phyloP scores from a whole-genome alignment of 2,329 filamentous ascomycete species.

The Exserohilum rostratum region DNA sequence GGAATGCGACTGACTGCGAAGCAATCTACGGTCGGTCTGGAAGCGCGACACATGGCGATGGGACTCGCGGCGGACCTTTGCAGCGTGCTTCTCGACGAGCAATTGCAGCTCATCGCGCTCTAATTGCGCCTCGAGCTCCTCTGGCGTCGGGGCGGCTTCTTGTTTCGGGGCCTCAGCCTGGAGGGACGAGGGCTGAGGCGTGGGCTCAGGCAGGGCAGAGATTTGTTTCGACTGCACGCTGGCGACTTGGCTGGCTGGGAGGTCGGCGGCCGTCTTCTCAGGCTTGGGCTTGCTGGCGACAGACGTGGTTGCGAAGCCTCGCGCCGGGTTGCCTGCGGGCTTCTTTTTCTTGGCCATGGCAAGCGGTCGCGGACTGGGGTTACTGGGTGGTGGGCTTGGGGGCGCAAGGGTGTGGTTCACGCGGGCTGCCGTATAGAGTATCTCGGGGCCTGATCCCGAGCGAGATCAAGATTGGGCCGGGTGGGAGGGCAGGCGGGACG shows the following conservation, averaged over 20 bases:
- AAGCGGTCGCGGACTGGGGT: not conserved
- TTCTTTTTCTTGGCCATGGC: conserved; percentile 94
- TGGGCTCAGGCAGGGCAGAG: conserved; percentile 11
- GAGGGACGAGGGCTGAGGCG: conserved; percentile 5
- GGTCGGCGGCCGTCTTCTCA: conserved; percentile 33
- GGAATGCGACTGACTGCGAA: conserved; percentile 77
- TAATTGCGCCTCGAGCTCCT: conserved; percentile 87
- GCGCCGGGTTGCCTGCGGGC: conserved; percentile 80
- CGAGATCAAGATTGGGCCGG: conserved; percentile 43
- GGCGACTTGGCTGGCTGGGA: conserved; percentile 11
- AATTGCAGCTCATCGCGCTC: conserved; percentile 90
- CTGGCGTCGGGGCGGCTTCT: conserved; percentile 67
- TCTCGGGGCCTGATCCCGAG: conserved; percentile 44
- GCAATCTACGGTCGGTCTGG: conserved; percentile 82
- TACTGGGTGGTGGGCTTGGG: not conserved
- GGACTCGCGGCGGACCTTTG: conserved; percentile 80
- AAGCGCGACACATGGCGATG: conserved; percentile 76
- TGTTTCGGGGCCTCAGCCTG: conserved; percentile 27
- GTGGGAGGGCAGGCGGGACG: conserved; percentile 30
- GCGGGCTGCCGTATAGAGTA: conserved; percentile 42
- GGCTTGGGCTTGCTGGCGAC: conserved; percentile 79
- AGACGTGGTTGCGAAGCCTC: conserved; percentile 93
- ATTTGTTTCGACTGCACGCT: conserved; percentile 22
- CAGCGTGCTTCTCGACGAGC: conserved; percentile 81
- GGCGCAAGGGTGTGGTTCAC: conserved; percentile 17